These are phyloP conservation scores for Calonectria leucothoes DNA, from an alignment of 2,329 filamentous ascomycete species.

Conservation along the genomic window DNA sequence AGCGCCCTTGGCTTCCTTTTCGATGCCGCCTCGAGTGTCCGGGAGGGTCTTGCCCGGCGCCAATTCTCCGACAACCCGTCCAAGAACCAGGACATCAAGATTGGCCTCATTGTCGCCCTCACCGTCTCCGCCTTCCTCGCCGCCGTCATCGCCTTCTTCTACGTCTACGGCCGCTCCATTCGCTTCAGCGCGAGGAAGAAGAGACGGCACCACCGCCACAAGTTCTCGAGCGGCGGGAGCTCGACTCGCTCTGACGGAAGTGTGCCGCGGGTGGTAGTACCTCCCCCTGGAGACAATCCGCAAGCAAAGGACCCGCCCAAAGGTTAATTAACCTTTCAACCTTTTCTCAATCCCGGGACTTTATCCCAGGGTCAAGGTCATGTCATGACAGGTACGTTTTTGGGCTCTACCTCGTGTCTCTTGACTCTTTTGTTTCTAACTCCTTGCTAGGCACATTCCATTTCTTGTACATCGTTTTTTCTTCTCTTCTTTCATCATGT, in stretches of 20 bases:
- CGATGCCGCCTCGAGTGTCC: not conserved
- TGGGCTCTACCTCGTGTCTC: not conserved
- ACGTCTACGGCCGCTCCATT: constrained; percentile 53
- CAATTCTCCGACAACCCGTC: constrained; percentile 42
- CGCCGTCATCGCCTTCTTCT: constrained; percentile 51
- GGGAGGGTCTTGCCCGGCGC: constrained; percentile 23
- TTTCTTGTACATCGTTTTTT: constrained; percentile 22
- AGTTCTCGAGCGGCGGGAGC: constrained; percentile 47
- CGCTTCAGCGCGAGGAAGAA: constrained; percentile 46
- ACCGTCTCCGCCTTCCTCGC: constrained; percentile 54
- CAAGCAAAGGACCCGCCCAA: constrained; percentile 24
- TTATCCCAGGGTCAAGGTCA: constrained; percentile 3
- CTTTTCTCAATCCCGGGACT: not conserved
- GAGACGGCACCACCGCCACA: constrained; percentile 38
- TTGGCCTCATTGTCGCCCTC: constrained; percentile 57
- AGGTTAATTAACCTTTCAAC: constrained; percentile 10
- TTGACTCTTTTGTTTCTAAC: not conserved
- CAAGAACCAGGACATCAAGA: constrained; percentile 53
- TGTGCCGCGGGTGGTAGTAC: constrained; percentile 12
- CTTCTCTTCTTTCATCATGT: constrained; percentile 15
- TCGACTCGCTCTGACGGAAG: constrained; percentile 44
- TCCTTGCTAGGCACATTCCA: not conserved
- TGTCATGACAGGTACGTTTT: not conserved
- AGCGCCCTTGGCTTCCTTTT: constrained; percentile 9
- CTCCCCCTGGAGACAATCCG: constrained; percentile 9